Base-by-base conservation (phyloP, 1,284 basidiomycete species). In the Earliella scabrosa region DNA sequence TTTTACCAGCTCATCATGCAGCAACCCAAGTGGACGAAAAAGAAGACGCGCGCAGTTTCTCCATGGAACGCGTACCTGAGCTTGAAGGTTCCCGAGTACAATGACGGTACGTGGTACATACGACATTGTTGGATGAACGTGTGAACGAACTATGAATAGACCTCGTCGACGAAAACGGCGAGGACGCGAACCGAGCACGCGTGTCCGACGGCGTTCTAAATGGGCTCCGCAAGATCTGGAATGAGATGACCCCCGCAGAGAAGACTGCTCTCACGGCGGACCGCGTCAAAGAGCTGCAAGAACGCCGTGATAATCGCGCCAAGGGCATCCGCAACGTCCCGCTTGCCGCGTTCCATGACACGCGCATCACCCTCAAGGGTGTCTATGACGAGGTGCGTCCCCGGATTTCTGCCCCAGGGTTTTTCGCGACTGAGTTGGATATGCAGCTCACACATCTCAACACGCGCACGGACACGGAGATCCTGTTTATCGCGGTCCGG, bases 391-490 rank as follows among this genome's bases (percentile, higher is more conserved):
- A 46, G 18, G 45, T 46, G 13, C 20, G 4, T 29, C 3, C 6
- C 5, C 20, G 32, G 29, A n/a, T 31, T 31, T 18, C 8, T 13
- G 10, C 10, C 20, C n/a, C 9, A 20, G 36, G n/a, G n/a, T n/a
- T 3, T 20, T 11, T 32, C 16, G 16, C 3, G n/a, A 2, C 43
- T 46, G n/a, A 45, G 11, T 7, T 7, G 14, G 10, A 11, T 18
- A 20, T 36, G 9, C 26, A 63, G 61, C 41, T 61, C 4, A 34
- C 49, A 27, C 32, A 49, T 6, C 45, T 63, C 4, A 32, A 58
- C 35, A 20, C 34, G 8, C 56, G 63, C 24, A 65, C 65, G 1
- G 58, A 61, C 0, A 45, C 39, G 5, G 65, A 66, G 29, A 26
- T 60, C 11, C 18, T 63, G 4, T 23, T 65, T 2, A 11, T 65